Evolutionary conservation across 768 basidiomycete genomes (phyloP).

Genomic region (Boletus bicolor): DNA sequence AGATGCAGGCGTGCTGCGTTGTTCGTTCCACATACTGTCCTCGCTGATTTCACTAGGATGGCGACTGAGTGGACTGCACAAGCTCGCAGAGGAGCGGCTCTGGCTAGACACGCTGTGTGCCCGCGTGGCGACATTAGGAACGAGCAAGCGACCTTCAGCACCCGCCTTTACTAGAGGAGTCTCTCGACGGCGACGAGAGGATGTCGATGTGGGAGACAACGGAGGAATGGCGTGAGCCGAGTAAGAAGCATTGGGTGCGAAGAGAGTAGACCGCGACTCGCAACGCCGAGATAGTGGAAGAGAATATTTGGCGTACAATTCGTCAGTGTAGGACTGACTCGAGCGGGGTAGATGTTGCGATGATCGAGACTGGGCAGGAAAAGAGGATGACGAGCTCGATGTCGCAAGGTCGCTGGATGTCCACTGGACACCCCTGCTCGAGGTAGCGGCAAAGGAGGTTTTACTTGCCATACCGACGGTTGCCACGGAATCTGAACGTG

Average conservation of each 20-base stretch:
- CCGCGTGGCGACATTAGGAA: conserved; percentile 41
- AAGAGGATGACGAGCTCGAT: conserved; percentile 25
- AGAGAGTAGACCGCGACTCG: conserved; percentile 46
- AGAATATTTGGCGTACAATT: conserved; percentile 54
- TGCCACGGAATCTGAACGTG: conserved; percentile 37
- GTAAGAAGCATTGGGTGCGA: conserved; percentile 33
- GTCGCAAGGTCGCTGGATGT: conserved; percentile 35
- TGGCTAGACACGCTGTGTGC: conserved; percentile 36
- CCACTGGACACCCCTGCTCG: conserved; percentile 51
- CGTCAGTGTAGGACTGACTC: conserved; percentile 37
- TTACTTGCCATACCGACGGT: conserved; percentile 28
- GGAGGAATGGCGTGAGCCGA: conserved; percentile 37
- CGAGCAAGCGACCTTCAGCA: conserved; percentile 63
- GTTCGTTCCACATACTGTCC: conserved; percentile 31
- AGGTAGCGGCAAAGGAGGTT: conserved; percentile 47
- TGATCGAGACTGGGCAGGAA: conserved; percentile 23
- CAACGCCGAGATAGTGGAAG: conserved; percentile 54
- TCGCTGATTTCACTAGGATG: conserved; percentile 40
- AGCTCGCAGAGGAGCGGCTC: conserved; percentile 24
- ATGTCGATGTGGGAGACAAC: conserved; percentile 34
- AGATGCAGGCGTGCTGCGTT: conserved; percentile 22
- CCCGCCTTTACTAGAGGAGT: conserved; percentile 54
- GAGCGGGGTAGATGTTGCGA: conserved; percentile 26
- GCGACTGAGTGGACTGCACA: conserved; percentile 39
- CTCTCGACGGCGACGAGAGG: conserved; percentile 42